Evolutionary conservation across 495 filamentous ascomycete genomes (phyloP), one percentile per base, ranked within the genome.

Genomic region (Tuber microsphaerosporum): DNA sequence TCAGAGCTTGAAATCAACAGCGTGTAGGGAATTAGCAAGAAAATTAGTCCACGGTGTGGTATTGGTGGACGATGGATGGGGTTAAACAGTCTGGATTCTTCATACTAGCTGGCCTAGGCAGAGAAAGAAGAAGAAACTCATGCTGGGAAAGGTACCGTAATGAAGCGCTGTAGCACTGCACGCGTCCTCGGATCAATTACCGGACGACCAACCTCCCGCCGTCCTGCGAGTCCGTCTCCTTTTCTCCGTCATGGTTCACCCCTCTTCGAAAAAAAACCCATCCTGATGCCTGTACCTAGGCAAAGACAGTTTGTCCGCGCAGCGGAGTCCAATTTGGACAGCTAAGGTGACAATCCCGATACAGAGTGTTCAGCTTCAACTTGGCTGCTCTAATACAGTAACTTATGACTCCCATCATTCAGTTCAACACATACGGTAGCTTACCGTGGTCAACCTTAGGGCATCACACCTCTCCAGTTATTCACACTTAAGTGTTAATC

Each of bases 111-210:
- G 3, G 51, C 51, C 2, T 3, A 12, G 12, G 26, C 26, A 34
- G 56, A 26, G 56, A 65, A 34, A 34, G 26, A 26, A 26, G n/a
- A 2, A 22, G 46, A 61, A 31, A 7, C 22, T 26, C n/a, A 12
- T 9, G 46, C 46, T 51, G 20, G 46, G 20, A n/a, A 8, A n/a
- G 46, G 22, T 20, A 43, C 12, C 45, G 17, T 41, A 56, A 61
- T 31, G 26, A 9, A 61, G 51, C 22, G 8, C 45, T 5, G 45
- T 16, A 48, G 45, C 17, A 48, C 46, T 51, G 20, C 10, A 43
- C 42, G 9, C 12, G 10, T 12, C 14, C 34, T 51, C 75, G 72
- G 76, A 79, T 72, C 61, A 79, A 74, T 79, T 78, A 69, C 77
- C 77, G 75, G 74, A 51, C 42, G 69, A 73, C 71, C 69, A 45